A percentile compares a stretch with the other conserved stretches of the same genome.
Conservation (phyloP, 1,284 basidiomycete genomes). For the Ceratobasidium sp. region DNA sequence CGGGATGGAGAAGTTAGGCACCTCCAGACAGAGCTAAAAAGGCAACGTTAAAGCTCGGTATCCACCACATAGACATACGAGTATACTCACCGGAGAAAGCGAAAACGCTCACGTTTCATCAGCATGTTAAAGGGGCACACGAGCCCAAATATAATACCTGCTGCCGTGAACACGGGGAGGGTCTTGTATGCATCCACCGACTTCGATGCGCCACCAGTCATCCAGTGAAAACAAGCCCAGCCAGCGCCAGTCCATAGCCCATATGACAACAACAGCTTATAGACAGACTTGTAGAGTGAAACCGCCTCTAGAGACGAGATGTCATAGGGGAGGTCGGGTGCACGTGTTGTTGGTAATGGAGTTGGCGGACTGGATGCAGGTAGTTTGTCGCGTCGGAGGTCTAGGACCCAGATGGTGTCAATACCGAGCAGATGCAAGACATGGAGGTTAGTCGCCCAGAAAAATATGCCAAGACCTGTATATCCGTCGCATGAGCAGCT, state of each 20-base stretch:
- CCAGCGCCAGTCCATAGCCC: slow-evolving; percentile 63
- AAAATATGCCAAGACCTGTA: slow-evolving; percentile 68
- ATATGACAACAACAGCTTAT: slow-evolving; percentile 70
- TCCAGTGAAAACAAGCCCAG: slow-evolving; percentile 70
- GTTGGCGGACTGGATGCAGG: slow-evolving; percentile 39
- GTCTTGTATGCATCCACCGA: slow-evolving; percentile 76
- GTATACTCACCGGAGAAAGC: slow-evolving; percentile 70
- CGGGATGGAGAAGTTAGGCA: slow-evolving; percentile 72
- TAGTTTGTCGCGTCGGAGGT: slow-evolving; percentile 56
- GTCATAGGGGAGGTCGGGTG: slow-evolving; percentile 41
- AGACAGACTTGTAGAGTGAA: slow-evolving; percentile 66
- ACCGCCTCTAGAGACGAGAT: slow-evolving; percentile 50
- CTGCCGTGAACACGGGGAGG: slow-evolving; percentile 70
- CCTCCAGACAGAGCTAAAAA: slow-evolving; percentile 67
- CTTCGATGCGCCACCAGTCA: slow-evolving; percentile 63
- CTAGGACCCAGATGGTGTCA: slow-evolving; percentile 73
- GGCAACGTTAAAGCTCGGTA: slow-evolving; percentile 13
- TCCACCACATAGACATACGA: slow-evolving; percentile 4
- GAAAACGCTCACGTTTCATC: slow-evolving; percentile 72
- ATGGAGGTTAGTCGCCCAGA: slow-evolving; percentile 89
- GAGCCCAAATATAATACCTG: slow-evolving; percentile 65
- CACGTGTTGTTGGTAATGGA: slow-evolving; percentile 14
- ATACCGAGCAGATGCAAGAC: slow-evolving; percentile 75
- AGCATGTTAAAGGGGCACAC: slow-evolving; percentile 71
- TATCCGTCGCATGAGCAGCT: background rate